Base-by-base conservation (phyloP, 2,329 filamentous ascomycete species). In the Epicoccum nigrum region DNA sequence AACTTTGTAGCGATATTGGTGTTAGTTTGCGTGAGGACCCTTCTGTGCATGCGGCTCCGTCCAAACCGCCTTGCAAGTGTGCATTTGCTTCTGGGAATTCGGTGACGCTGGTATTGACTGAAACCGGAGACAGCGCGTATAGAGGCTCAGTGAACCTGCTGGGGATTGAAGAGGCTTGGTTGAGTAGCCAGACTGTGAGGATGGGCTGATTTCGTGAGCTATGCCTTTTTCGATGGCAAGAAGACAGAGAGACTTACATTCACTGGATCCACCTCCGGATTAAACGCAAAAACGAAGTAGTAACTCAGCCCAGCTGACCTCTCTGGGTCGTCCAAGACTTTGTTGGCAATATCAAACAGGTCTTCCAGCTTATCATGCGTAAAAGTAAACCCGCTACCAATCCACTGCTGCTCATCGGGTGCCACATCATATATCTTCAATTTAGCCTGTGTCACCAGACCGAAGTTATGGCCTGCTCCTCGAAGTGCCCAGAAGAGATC, bases 401-500 rank as follows among this genome's bases (percentile, higher is more conserved):
- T 21, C 47, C 47, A 51, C 2, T 39, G 25, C 2, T 58, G 54
- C 7, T 54, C 44, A 2, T 21, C 49, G 0, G 52, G 30, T 16
- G 40, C 28, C 1, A 55, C 33, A 39, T 64, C 54, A 40, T 66
- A 61, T 2, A 65, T 53, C 27, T 49, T 61, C 9, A 60, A 38
- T 31, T 60, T 54, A 30, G 63, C 52, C 21, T 58, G 16, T 1
- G 63, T 67, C 12, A 70, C 62, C 9, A 72, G 48, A 7, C 69
- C 77, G 33, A 68, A 71, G 23, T 70, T 71, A 33, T 67, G 65
- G 0, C 68, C 66, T 8, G 68, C 67, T 17, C 73, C 73, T 32
- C 71, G 66, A n/a, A 75, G 59, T 0, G 66, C 72, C 57, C 63
- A 68, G 51, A 73, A 76, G 7, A 76, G 68, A 20, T 79, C 75